Conservation (phyloP, 129 eudicot genomes). For the Pittosporum tobira region DNA sequence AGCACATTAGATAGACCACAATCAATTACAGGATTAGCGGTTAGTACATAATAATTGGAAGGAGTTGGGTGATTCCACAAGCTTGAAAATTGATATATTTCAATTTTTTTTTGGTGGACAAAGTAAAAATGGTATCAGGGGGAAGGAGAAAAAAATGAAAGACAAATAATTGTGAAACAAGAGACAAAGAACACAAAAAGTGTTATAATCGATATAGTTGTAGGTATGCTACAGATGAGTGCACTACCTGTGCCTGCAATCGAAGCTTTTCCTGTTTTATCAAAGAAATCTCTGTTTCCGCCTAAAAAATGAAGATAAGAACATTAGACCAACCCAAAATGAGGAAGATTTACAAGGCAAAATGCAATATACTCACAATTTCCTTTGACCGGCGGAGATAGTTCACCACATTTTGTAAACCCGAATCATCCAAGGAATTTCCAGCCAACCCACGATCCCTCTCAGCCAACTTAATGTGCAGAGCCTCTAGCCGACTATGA, state of each 20-base stretch:
- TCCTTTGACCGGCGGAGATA: constrained; percentile 92
- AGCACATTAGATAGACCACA: too few relatives aligned
- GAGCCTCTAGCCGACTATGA: constrained; percentile 70
- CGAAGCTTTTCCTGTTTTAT: constrained; percentile 84
- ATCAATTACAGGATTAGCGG: not conserved
- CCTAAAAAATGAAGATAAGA: constrained; percentile 10
- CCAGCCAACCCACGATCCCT: constrained; percentile 39
- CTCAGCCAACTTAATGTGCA: constrained; percentile 79
- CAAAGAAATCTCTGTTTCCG: constrained; percentile 88
- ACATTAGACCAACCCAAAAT: not conserved
- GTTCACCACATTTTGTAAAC: constrained; percentile 73
- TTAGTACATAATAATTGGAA: too few relatives aligned
- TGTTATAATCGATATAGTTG: too few relatives aligned
- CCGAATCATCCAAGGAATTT: constrained; percentile 46
- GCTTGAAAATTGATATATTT: too few relatives aligned
- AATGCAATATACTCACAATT: constrained; percentile 28
- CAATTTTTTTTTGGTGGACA: too few relatives aligned
- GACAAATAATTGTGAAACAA: not conserved
- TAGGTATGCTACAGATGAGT: not conserved
- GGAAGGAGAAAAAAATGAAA: too few relatives aligned
- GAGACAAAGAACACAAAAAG: too few relatives aligned
- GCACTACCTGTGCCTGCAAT: constrained; percentile 53
- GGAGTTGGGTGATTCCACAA: not conserved
- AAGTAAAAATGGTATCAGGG: too few relatives aligned
- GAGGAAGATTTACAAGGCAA: not conserved